A percentile compares a stretch with the other conserved stretches of the same genome.
Evolutionary conservation across 441 rosid species (phyloP).

Genomic region (Euphorbia schlechtendalii): DNA sequence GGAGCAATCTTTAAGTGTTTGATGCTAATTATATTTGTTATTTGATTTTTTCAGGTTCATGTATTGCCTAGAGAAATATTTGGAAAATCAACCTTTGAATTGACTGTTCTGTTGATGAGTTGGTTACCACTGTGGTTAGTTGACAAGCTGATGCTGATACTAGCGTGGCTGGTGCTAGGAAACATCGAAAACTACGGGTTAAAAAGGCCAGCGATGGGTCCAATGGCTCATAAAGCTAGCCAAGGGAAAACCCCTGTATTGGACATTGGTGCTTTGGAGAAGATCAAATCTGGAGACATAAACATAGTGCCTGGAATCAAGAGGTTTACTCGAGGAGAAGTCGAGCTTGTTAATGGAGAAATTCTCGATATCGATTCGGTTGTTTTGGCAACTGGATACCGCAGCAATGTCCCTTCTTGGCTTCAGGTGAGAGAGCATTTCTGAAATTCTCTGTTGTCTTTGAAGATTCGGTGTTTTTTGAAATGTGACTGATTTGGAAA

Average conservation of each 20-base stretch:
- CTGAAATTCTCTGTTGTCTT: no score
- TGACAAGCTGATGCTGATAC: constrained; percentile 18
- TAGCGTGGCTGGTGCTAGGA: constrained; percentile 26
- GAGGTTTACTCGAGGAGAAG: constrained; percentile 42
- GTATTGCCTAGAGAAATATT: constrained; percentile 26
- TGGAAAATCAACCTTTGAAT: constrained; percentile 29
- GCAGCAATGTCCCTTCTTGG: constrained; percentile 93
- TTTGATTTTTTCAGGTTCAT: constrained; percentile 22
- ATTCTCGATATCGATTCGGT: constrained; percentile 54
- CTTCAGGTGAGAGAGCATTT: constrained; percentile 64
- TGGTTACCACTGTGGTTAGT: constrained; percentile 28
- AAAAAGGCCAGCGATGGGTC: constrained; percentile 38
- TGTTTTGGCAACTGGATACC: constrained; percentile 79
- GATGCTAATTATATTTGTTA: no score
- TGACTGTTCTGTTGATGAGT: constrained; percentile 21
- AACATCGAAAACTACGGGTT: constrained; percentile 21
- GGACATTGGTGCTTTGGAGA: constrained; percentile 61
- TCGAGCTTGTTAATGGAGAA: constrained; percentile 57
- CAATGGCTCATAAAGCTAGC: constrained; percentile 49
- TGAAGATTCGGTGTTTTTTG: no score
- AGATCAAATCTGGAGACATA: constrained; percentile 57
- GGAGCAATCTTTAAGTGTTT: no score
- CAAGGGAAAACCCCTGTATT: constrained; percentile 74
- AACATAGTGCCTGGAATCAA: constrained; percentile 58
- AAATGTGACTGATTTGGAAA: no score